Percentiles rank a stretch among this genome's conserved stretches.
Evolutionary conservation across 164 flowering plant species (phyloP).

Genomic region (Dillenia suffruticosa): DNA sequence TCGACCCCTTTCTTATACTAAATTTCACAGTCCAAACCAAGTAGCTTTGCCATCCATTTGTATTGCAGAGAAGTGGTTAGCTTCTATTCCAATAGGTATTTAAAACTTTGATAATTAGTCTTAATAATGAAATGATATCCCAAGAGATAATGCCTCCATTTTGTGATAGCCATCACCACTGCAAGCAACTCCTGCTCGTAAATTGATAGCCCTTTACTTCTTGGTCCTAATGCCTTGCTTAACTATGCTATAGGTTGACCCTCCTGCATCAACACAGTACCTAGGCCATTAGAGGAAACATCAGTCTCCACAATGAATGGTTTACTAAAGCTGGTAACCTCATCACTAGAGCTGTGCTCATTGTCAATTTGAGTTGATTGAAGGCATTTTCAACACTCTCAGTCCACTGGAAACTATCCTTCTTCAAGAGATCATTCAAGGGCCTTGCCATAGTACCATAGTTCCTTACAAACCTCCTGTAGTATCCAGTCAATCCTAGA

Average conservation of each 20-base stretch:
- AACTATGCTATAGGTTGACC: too few species aligned
- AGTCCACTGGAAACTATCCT: not conserved
- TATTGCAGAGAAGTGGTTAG: slow-evolving; percentile 2
- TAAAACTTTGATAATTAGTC: slow-evolving; percentile 5
- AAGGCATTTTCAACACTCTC: not conserved
- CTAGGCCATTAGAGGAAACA: too few species aligned
- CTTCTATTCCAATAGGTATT: slow-evolving; percentile 1
- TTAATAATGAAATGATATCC: not conserved
- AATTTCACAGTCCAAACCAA: not conserved
- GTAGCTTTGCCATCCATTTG: slow-evolving; percentile 3
- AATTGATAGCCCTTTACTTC: too few species aligned
- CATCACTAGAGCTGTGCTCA: too few species aligned
- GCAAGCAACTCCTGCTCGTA: too few species aligned
- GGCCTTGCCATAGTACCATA: not conserved
- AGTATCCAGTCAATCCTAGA: not conserved
- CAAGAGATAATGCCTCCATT: not conserved
- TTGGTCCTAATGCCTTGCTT: too few species aligned
- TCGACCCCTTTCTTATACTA: not conserved
- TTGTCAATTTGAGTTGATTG: too few species aligned
- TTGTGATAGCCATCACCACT: not conserved
- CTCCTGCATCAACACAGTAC: too few species aligned
- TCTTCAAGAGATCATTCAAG: not conserved
- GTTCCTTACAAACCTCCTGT: not conserved
- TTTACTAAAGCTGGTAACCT: too few species aligned
- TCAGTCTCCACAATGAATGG: too few species aligned